Base-by-base conservation (phyloP, 1,284 basidiomycete species). In the Peniophora sp. region DNA sequence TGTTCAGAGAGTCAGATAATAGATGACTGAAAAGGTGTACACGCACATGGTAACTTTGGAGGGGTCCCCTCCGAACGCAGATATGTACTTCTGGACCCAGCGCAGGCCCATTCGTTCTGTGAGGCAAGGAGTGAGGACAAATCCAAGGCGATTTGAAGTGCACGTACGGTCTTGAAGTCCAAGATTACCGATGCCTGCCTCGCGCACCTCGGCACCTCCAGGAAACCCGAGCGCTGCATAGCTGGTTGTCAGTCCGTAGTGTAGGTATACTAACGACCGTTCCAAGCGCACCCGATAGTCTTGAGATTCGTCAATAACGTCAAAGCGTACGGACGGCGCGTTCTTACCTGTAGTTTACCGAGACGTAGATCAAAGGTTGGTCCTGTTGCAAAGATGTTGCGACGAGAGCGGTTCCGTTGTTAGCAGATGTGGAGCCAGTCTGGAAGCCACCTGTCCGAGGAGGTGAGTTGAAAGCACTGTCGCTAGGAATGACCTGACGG, bases 21-120 rank as follows among this genome's bases (percentile, higher is more conserved):
- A 15, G 10, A 20, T 2, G 22, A 15, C 43, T 49, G 17, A 27
- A 22, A 45, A 24, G 14, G n/a, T 45, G 14, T 11, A 58, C 17
- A 58, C 73, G 48, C 62, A 80, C 79, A 81, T 73, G 1, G 76
- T 79, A 3, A 82, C 79, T 58, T 73, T 74, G 2, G 66, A 63
- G 15, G 76, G 75, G 58, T 86, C 77, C 3, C 85, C 85, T 1
- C 83, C 83, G 52, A 88, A 87, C 1, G 65, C 63, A 12, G 63
- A 54, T 42, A 88, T 82, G 57, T 87, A 82, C 57, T 79, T 71
- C 54, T 84, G 77, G 0, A 86, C 66, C 85, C 85, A 88, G 51
- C 78, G 62, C 15, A 89, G 62, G 0, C 81, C 81, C 34, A 71
- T 59, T 9, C 75, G 73, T 60, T 81, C 78, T 81, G 46, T 9